Base-by-base conservation (phyloP, 345 rosid species). In the Hibiscus tridactylites region DNA sequence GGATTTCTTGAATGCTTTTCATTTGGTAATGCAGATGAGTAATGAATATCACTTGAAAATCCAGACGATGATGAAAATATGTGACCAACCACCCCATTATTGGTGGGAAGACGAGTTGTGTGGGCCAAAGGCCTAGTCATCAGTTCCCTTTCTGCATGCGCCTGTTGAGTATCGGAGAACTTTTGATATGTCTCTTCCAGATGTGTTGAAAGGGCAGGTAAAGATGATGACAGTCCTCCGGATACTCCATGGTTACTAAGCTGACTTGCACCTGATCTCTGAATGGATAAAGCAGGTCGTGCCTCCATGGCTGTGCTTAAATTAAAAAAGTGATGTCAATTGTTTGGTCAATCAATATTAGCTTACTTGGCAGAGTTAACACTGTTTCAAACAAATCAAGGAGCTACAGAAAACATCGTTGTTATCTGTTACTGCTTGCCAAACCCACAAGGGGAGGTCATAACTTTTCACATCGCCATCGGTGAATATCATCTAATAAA, bases 41-140 rank as follows among this genome's bases (percentile, higher is more conserved):
- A 84, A 73, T 82, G 95, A 83, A 78, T 82, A 75, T 87, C 90
- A 39, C 80, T 79, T 58, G 93, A 87, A 70, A 87, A 86, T 74
- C 96, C 94, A 3, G 94, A 79, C 10, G 92, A 84, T 44, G 98
- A 86, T 28, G 98, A 91, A 68, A 82, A 83, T 0, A 85, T 81
- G 75, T 83, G 96, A 65, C 93, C 95, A 75, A 86, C 90, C 63
- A 77, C 71, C 74, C 85, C 93, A 77, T 76, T 79, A 58, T 81
- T 87, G 46, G 84, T 74, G 17, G 85, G 65, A 62, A 82, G 16
- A 62, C 77, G 83, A 78, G 77, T 81, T 53, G 87, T 76, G 65
- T 79, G 83, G 73, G 79, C 83, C 71, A 70, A 63, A 19, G 91
- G 88, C 80, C 78, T 72, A 61, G 81, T 68, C 74, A 61, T 74